Base-by-base conservation (phyloP, 106 monocot genomes). In the Dioscorea zingiberensis region DNA sequence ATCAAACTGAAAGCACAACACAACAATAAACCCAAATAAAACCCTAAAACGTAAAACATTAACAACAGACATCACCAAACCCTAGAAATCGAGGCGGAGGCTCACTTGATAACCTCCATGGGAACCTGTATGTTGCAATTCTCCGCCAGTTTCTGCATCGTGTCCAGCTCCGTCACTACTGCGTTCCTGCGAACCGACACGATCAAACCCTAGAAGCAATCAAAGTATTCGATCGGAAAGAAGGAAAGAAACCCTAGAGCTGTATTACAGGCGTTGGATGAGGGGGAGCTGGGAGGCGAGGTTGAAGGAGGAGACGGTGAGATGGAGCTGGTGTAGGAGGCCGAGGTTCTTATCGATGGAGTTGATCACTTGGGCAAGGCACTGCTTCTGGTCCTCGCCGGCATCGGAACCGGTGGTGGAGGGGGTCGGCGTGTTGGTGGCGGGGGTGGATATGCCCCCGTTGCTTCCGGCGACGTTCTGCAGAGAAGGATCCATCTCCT, bases 281-380 rank as follows among this genome's bases (percentile, higher is more conserved):
- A 95, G 94, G 27, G 87, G 83, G 27, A 87, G 85, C 28, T 95
- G 94, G 59, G 94, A 87, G 58, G 85, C 79, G 70, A 72, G 71
- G 76, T 76, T 91, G 78, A 88, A 95, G 76, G 91, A 87, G 25
- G 94, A 95, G 71, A 95, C 87, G 62, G 83, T 95, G 80, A 95
- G 91, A 63, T 91, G 69, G 66, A 95, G 83, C 76, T 91, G 87
- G 73, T 95, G 94, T 64, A 95, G 87, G 55, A 88, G 73, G 32
- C 85, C 87, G 19, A 95, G 83, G 65, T 82, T 95, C 65, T 83
- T 91, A 69, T 91, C 69, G 56, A 95, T 79, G 54, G 94, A 91
- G 54, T 66, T 67, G 30, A 71, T 95, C 30, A 83, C 73, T 59
- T 74, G 73, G n/a, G 8, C 63, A 26, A 91, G 83, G 67, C 75